Evolutionary conservation across 2,329 filamentous ascomycete species (phyloP).

Genomic region (Apiospora koreana): DNA sequence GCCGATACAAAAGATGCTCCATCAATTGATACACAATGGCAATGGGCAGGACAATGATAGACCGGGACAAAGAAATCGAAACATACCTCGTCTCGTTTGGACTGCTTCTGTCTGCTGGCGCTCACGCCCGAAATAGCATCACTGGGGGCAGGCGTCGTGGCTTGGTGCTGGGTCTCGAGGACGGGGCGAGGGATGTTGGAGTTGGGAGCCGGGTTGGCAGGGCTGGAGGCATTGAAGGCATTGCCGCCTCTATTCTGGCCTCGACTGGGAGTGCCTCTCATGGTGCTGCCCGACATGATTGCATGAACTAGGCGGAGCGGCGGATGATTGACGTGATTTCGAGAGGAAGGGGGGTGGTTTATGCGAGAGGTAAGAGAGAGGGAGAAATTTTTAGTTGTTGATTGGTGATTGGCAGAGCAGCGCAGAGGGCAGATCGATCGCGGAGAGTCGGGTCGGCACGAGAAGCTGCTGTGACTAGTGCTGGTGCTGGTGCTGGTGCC

Average conservation of each 20-base stretch:
- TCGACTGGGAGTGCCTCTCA: constrained; percentile 70
- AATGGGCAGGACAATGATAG: neutral
- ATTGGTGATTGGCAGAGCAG: neutral
- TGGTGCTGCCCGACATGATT: constrained; percentile 61
- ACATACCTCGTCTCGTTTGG: constrained; percentile 95
- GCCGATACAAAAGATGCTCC: neutral
- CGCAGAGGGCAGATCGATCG: too few relatives aligned
- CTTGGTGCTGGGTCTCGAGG: constrained; percentile 51
- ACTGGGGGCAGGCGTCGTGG: constrained; percentile 38
- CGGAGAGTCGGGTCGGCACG: too few relatives aligned
- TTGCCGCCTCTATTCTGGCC: constrained; percentile 54
- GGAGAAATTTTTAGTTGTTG: constrained; percentile 9
- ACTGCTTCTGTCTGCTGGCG: constrained; percentile 93
- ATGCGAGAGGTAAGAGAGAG: neutral
- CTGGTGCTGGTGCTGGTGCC: too few relatives aligned
- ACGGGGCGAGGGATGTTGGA: constrained; percentile 76
- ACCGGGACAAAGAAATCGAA: constrained; percentile 10
- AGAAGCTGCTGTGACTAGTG: too few relatives aligned
- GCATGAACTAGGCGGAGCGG: constrained; percentile 30
- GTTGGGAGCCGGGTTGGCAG: constrained; percentile 31
- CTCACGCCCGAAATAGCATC: constrained; percentile 72
- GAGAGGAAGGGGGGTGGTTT: neutral
- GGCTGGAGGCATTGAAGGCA: constrained; percentile 60
- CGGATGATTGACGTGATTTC: constrained; percentile 21
- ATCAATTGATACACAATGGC: neutral